Evolutionary conservation across 768 basidiomycete species (phyloP).

Genomic region (Boletus rufocinnamomeus): DNA sequence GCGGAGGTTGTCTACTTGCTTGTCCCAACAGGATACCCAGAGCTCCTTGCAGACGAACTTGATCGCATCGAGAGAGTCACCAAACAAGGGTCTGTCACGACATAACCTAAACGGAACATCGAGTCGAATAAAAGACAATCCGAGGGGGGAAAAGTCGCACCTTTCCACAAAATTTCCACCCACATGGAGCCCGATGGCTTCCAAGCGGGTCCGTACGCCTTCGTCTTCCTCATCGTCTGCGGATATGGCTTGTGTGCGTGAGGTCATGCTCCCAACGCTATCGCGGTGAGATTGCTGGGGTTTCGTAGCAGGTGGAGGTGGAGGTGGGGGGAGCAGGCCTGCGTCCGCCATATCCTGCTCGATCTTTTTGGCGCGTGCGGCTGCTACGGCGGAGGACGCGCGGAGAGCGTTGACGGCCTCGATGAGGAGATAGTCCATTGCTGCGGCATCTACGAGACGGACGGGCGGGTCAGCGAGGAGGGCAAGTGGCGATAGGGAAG

Average conservation of each 20-base stretch:
- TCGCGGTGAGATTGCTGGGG: conserved; percentile 33
- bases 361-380: conserved; percentile 61
- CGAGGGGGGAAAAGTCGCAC: conserved; percentile 39
- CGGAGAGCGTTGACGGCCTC: conserved; percentile 75
- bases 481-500: conserved; percentile 35
- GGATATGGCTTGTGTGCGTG: conserved; percentile 12
- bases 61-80: conserved; percentile 85
- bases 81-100: conserved; percentile 70
- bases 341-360: conserved; percentile 82
- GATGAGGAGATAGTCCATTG: conserved; percentile 86
- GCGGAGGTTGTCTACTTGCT: conserved; percentile 92
- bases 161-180: conserved; percentile 85
- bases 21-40: conserved; percentile 91
- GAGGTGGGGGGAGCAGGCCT: conserved; percentile 62
- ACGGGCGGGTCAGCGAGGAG: conserved; percentile 64
- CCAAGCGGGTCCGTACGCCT: conserved; percentile 65
- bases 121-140: neutral
- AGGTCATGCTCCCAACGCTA: conserved; percentile 35
- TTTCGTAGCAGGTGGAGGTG: conserved; percentile 45
- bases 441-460: conserved; percentile 62
- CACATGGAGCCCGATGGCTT: conserved; percentile 83
- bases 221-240: conserved; percentile 70
- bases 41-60: conserved; percentile 97
- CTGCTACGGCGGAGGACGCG: conserved; percentile 72
- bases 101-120: conserved; percentile 54